Base-by-base conservation (phyloP, 495 filamentous ascomycete genomes). In the Hypoxylon perforatum region DNA sequence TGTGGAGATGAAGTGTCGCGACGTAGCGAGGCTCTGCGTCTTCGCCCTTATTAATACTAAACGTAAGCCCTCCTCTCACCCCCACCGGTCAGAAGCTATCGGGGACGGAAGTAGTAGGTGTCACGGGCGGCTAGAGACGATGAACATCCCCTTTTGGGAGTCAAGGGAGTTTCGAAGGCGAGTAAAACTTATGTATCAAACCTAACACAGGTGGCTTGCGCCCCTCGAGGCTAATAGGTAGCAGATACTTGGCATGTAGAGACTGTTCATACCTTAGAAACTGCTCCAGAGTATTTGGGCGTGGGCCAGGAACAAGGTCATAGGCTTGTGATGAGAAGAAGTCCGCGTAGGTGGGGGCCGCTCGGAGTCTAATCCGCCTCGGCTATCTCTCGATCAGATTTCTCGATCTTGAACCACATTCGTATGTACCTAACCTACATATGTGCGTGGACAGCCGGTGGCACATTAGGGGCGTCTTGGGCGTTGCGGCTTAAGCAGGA, bases 51-150 rank as follows among this genome's bases (percentile, higher is more conserved):
- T 25, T 50, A 15, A 33, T 17, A 49, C 42, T 21, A 28, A 52
- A 56, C 42, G 52, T 17, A 36, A 17, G 14, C 1, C 4, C 38
- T 10, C 14, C 50, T 35, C 39, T n/a, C n/a, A n/a, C n/a, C 17
- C 41, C 25, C 36, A 45, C 55, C 60, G 66, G 56, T 58, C 59
- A 61, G 42, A 46, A 19, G 38, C 11, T 15, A 30, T 60, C 56
- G 30, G 25, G 49, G 51, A 57, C 60, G 2, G 54, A 65, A 61
- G 45, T 2, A 61, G 66, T 19, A 69, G 66, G 66, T 65, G 56
- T 39, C 57, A 69, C 66, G 61, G 28, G 30, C 57, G 61, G 42
- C 28, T 49, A 48, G 42, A 18, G n/a, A 17, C 49, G 47, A 52
- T 60, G 21, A 38, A 25, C 18, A 47, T 53, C 17, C 39, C 51